Evolutionary conservation across 805 yeast genomes (phyloP).

Genomic region (Myxozyma neglecta): DNA sequence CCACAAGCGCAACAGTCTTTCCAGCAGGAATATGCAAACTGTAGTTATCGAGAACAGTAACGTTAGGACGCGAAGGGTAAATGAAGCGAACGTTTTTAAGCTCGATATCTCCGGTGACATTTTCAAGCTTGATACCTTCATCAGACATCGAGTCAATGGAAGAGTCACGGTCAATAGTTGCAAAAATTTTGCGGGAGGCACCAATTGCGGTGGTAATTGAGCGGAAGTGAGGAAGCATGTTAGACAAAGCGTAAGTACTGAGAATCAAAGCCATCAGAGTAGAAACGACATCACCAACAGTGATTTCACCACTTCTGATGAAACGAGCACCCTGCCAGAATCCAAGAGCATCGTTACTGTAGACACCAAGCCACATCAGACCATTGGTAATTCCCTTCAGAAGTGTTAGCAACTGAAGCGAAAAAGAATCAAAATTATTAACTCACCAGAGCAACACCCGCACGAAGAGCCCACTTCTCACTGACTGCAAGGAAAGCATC

Average conservation of each 20-base stretch:
- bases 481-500: conserved; percentile 28
- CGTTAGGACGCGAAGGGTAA: conserved; percentile 39
- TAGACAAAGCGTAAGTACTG: conserved; percentile 44
- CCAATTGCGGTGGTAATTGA: conserved; percentile 44
- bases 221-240: conserved; percentile 45
- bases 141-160: conserved; percentile 40
- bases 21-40: conserved; percentile 61
- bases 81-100: conserved; percentile 35
- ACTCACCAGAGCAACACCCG: conserved; percentile 30
- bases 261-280: conserved; percentile 37
- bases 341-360: conserved; percentile 46
- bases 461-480: conserved; percentile 30
- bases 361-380: conserved; percentile 41
- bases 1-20: conserved; percentile 82
- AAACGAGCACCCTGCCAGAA: conserved; percentile 48
- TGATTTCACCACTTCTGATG: conserved; percentile 39
- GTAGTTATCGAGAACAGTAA: conserved; percentile 36
- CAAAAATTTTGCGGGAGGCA: conserved; percentile 44
- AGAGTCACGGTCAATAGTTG: conserved; percentile 47
- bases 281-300: conserved; percentile 42
- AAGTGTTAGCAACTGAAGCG: conserved; percentile 31
- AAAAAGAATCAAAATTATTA: neutral
- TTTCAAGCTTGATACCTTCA: conserved; percentile 29
- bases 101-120: conserved; percentile 44
- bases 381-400: conserved; percentile 42